Base-by-base conservation (phyloP, 805 yeast species). In the Kazachstania viticola region DNA sequence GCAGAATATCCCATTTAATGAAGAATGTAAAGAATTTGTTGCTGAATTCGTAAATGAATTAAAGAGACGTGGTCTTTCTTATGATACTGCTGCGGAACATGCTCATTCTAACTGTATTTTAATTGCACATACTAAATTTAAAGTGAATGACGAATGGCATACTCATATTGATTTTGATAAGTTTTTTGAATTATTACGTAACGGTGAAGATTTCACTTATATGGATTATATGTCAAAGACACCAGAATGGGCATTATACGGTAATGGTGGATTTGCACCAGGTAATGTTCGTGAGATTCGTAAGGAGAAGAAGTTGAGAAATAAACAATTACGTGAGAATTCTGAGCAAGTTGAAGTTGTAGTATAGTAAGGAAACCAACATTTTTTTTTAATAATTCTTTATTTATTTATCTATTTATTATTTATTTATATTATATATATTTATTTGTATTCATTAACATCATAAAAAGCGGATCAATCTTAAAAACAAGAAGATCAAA, bases 1-100 rank as follows among this genome's bases (percentile, higher is more conserved):
- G 96, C 88, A 85, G 52, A 85, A 85, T 49, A 91, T 87, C 35
- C 96, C 96, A 28, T 85, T 81, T 50, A 85, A 85, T 51, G 94
- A 83, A 40, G 96, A 85, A 54, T 88, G 94, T 50, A 75, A 73
- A 44, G 61, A 55, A 6, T 85, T 85, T 54, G 95, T 84, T 4
- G 65, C 64, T 29, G 65, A 62, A 8, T 68, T 85, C 40, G 70
- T 72, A 27, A 60, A 61, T 9, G 84, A 77, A 44, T 65, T 85
- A 36, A 63, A 71, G 32, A 55, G 63, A 9, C 69, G 93, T 44
- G 85, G 85, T 1, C 62, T 79, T 19, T 67, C 65, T 17, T 85
- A 87, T 49, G 94, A 75, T 29, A 64, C 85, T 36, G 95, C 95
- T 9, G 94, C 95, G 0, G 95, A 87, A 55, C 96, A 85, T 54